These are phyloP conservation scores for Xylariaceae sp. DNA, from an alignment of 2,329 filamentous ascomycete species.

Conservation along the genomic window DNA sequence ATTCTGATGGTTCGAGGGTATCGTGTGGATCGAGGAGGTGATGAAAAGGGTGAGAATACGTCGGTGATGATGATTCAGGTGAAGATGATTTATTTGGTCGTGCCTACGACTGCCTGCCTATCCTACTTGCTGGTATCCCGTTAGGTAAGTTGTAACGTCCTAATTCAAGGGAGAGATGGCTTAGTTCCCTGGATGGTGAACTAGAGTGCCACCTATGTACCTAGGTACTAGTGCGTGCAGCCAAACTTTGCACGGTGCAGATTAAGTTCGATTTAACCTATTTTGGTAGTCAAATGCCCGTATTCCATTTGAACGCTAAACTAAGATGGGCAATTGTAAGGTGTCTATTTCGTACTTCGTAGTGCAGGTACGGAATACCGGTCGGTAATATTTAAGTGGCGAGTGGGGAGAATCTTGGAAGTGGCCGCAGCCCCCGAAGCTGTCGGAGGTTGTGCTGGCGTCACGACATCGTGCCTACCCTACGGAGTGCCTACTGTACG, in stretches of 20 bases:
- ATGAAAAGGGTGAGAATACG: conserved; percentile 4
- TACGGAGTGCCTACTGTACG: too few relatives aligned
- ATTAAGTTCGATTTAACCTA: not conserved
- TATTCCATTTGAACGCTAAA: too few relatives aligned
- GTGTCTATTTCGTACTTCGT: too few relatives aligned
- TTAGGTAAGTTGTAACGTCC: not conserved
- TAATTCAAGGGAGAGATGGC: not conserved
- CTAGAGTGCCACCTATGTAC: not conserved
- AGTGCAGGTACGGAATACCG: too few relatives aligned
- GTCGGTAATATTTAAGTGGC: too few relatives aligned
- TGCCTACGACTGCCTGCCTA: too few relatives aligned
- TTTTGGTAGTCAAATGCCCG: not conserved
- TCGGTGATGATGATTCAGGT: not conserved
- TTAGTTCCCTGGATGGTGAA: not conserved
- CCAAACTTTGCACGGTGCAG: not conserved
- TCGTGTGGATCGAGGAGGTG: not conserved
- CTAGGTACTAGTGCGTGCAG: not conserved
- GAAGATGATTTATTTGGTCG: not conserved
- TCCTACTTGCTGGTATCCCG: too few relatives aligned
- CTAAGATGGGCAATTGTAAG: too few relatives aligned
- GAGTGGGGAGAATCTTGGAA: too few relatives aligned
- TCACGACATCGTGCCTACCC: not conserved
- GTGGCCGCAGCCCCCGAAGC: too few relatives aligned
- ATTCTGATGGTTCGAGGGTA: conserved; percentile 34
- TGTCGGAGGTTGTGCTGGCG: not conserved